Evolutionary conservation across 23 red algal genomes (phyloP).

Genomic region (Gracilaria vermiculophylla): DNA sequence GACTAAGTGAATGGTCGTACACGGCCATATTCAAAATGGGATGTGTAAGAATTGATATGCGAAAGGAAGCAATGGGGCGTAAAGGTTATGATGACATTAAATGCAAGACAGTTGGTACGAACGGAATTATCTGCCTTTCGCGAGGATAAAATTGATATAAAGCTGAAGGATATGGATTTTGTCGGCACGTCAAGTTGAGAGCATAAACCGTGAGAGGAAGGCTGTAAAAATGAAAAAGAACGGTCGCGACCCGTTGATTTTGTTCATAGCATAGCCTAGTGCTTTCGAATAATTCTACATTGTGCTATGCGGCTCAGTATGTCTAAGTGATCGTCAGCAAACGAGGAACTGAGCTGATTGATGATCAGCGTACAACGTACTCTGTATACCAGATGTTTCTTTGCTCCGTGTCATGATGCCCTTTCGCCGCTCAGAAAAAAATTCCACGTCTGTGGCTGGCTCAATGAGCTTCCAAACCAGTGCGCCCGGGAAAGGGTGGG

Average conservation of each 20-base stretch:
- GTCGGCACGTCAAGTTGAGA: neutral
- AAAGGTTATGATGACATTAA: neutral
- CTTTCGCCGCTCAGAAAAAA: neutral
- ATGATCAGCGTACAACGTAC: neutral
- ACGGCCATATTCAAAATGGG: neutral
- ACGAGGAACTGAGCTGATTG: neutral
- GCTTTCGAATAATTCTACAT: conserved; percentile 3
- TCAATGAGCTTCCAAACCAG: no score
- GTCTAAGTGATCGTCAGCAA: conserved; percentile 3
- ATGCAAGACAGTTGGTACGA: neutral
- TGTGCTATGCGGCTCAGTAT: neutral
- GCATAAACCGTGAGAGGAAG: neutral
- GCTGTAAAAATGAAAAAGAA: neutral
- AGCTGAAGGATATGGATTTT: neutral
- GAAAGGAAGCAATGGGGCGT: conserved; percentile 5
- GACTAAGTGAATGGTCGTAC: neutral
- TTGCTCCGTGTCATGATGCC: neutral
- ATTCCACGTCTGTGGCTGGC: neutral
- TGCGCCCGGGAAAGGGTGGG: no score
- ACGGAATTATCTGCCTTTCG: conserved; percentile 15
- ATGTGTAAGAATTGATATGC: neutral
- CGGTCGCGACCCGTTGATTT: conserved; percentile 18
- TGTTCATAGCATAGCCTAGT: neutral
- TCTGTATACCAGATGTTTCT: neutral
- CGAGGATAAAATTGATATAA: neutral